These are phyloP conservation scores for Fusarium caatingaense DNA, from an alignment of 2,329 filamentous ascomycete species.

Conservation along the genomic window DNA sequence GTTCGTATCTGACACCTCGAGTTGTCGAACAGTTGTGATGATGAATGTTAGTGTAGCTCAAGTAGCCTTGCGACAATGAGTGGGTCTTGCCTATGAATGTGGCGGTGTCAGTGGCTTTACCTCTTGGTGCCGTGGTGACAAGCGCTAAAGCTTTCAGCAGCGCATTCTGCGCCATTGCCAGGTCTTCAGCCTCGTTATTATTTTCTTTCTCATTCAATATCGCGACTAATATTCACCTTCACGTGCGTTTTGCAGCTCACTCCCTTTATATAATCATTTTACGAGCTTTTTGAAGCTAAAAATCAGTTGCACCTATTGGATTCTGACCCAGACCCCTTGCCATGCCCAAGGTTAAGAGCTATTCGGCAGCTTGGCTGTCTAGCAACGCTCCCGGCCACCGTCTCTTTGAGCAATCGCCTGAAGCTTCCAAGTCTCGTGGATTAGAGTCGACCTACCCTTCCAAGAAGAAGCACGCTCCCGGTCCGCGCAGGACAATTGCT, in stretches of 20 bases:
- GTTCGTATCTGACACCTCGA: not conserved
- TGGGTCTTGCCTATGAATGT: constrained; percentile 15
- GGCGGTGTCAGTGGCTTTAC: constrained; percentile 29
- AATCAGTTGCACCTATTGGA: not conserved
- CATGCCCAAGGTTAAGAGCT: constrained; percentile 89
- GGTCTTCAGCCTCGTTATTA: constrained; percentile 39
- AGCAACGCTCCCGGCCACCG: constrained; percentile 80
- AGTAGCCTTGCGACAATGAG: constrained; percentile 25
- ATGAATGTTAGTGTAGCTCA: constrained; percentile 28
- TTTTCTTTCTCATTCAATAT: constrained; percentile 29
- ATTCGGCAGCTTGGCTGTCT: constrained; percentile 88
- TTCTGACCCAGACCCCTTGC: constrained; percentile 25
- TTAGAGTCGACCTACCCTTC: constrained; percentile 54
- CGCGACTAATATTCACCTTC: not conserved
- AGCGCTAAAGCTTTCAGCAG: constrained; percentile 21
- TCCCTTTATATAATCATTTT: not conserved
- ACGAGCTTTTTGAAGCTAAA: constrained; percentile 33
- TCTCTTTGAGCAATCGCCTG: constrained; percentile 72
- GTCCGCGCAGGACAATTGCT: constrained; percentile 76
- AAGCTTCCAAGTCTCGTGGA: constrained; percentile 54
- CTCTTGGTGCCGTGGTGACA: constrained; percentile 26
- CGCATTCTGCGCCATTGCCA: constrained; percentile 30
- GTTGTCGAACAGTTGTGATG: constrained; percentile 12
- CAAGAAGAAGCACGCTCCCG: constrained; percentile 58
- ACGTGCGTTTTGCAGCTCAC: not conserved